phyloP scores from a whole-genome alignment of 352 stramenopile genomes.

The Phytophthora colocasiae region DNA sequence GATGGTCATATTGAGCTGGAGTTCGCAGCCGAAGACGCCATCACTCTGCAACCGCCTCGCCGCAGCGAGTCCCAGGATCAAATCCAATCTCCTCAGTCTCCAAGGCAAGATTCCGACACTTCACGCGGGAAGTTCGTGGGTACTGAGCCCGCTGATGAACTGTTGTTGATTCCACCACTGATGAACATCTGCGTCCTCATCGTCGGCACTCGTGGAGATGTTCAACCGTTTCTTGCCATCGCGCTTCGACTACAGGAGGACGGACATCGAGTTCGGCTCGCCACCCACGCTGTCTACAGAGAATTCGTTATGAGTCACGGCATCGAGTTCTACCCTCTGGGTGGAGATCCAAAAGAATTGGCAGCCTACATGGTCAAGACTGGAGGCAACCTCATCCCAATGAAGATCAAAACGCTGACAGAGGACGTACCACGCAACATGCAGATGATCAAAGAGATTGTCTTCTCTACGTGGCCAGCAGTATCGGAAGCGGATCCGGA shows the following conservation, averaged over 20 bases:
- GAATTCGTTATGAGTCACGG: slow-evolving; percentile 75
- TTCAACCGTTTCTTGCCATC: slow-evolving; percentile 89
- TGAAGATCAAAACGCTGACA: slow-evolving; percentile 64
- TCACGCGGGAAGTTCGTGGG: background rate
- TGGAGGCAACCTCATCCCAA: slow-evolving; percentile 70
- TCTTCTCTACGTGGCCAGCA: slow-evolving; percentile 86
- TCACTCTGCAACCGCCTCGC: slow-evolving; percentile 31
- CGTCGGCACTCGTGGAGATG: slow-evolving; percentile 87
- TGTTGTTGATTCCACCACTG: slow-evolving; percentile 32
- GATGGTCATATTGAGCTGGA: slow-evolving; percentile 47
- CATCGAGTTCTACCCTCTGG: slow-evolving; percentile 84
- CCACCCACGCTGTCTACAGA: slow-evolving; percentile 90
- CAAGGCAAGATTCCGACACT: slow-evolving; percentile 1
- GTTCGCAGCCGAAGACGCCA: slow-evolving; percentile 39
- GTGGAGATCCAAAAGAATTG: slow-evolving; percentile 74
- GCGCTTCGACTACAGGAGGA: slow-evolving; percentile 65
- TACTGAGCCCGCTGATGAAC: slow-evolving; percentile 8
- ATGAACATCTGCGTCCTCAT: slow-evolving; percentile 92
- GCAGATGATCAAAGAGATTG: slow-evolving; percentile 91
- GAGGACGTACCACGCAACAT: slow-evolving; percentile 84
- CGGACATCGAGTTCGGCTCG: slow-evolving; percentile 92
- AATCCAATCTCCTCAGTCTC: slow-evolving; percentile 6
- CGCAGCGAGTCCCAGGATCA: slow-evolving; percentile 10
- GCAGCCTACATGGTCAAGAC: slow-evolving; percentile 93
- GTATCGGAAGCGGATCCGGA: slow-evolving; percentile 79